These are phyloP conservation scores for Tolypocladium amazonense DNA, from an alignment of 2,329 filamentous ascomycete species.

Conservation along the genomic window DNA sequence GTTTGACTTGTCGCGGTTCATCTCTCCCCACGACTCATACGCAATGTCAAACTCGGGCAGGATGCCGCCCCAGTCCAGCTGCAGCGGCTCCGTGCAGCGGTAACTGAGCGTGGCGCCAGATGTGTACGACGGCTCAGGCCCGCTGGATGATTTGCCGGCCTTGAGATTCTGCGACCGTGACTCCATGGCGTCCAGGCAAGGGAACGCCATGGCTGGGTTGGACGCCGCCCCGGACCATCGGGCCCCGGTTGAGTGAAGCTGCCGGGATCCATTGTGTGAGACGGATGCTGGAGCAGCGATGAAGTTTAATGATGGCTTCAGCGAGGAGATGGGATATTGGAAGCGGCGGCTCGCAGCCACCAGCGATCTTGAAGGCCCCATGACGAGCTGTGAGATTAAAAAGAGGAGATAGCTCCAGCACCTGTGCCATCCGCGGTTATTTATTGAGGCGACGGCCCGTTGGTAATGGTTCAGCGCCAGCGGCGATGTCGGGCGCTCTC, in stretches of 20 bases:
- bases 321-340: background rate
- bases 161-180: constrained; percentile 65
- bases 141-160: constrained; percentile 52
- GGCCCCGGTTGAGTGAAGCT: background rate
- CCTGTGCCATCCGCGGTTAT: background rate
- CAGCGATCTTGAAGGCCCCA: constrained; percentile 6
- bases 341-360: constrained; percentile 5
- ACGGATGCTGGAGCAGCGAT: background rate
- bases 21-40: constrained; percentile 81
- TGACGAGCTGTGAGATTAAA: background rate
- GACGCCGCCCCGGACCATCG: constrained; percentile 14
- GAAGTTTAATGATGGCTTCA: background rate
- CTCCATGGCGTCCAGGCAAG: constrained; percentile 79
- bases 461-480: background rate
- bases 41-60: constrained; percentile 81
- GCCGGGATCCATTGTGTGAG: background rate
- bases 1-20: constrained; percentile 76
- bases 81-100: constrained; percentile 60
- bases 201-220: constrained; percentile 81
- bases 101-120: constrained; percentile 74
- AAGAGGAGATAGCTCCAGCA: background rate
- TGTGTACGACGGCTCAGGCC: constrained; percentile 91
- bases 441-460: background rate
- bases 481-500: constrained; percentile 1
- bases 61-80: constrained; percentile 93